These are phyloP conservation scores for Phialemonium atrogriseum DNA, from an alignment of 2,329 filamentous ascomycete species.

Conservation along the genomic window DNA sequence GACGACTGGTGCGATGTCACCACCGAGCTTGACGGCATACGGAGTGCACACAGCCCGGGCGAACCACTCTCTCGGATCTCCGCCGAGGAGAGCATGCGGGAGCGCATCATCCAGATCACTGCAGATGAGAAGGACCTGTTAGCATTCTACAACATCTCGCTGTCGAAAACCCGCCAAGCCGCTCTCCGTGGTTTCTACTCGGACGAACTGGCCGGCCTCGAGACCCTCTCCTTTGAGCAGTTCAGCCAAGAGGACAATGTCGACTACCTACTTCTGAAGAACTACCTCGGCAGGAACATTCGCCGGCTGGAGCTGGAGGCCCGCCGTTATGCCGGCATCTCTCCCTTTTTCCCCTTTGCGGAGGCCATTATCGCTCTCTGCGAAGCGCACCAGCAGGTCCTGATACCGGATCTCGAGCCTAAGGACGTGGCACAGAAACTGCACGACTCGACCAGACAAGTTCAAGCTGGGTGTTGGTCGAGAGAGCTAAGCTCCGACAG, in stretches of 20 bases:
- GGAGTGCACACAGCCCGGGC: too few species aligned
- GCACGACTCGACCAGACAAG: neutral
- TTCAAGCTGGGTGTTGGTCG: constrained; percentile 18
- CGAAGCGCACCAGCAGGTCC: neutral
- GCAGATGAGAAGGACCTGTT: constrained; percentile 38
- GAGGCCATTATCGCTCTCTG: neutral
- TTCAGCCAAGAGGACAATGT: constrained; percentile 28
- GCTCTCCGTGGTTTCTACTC: constrained; percentile 32
- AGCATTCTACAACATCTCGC: constrained; percentile 38
- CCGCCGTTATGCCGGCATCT: neutral
- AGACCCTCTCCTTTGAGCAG: constrained; percentile 22
- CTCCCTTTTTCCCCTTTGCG: neutral
- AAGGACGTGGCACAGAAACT: neutral
- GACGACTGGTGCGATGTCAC: too few species aligned
- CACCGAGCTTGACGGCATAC: too few species aligned
- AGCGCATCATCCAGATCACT: constrained; percentile 33
- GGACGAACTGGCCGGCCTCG: constrained; percentile 29
- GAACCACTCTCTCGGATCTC: too few species aligned
- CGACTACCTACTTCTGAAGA: constrained; percentile 32
- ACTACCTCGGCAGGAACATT: constrained; percentile 21
- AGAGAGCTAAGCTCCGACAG: constrained; percentile 22
- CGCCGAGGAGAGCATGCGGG: constrained; percentile 28
- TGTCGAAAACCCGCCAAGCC: constrained; percentile 30
- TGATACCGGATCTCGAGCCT: neutral
- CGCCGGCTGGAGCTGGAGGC: constrained; percentile 7